Percentiles rank a stretch among this genome's conserved stretches.
These are phyloP conservation scores for Fremontodendron californicum DNA, from an alignment of 345 rosid species.

Conservation along the genomic window DNA sequence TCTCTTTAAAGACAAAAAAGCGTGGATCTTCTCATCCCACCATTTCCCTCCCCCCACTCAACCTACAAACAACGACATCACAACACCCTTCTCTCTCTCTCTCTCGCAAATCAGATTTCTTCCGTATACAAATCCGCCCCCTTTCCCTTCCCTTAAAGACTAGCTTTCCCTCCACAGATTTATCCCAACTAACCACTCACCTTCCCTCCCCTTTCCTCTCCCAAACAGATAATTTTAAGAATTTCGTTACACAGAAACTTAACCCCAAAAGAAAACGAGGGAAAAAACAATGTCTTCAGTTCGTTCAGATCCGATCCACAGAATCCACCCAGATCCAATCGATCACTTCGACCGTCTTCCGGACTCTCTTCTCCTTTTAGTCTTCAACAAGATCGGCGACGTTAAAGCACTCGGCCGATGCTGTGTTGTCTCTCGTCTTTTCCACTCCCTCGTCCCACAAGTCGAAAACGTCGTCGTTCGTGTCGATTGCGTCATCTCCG, in stretches of 20 bases:
- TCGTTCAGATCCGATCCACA: slow-evolving; percentile 53
- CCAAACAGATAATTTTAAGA: background rate
- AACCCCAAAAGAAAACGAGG: background rate
- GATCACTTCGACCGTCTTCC: slow-evolving; percentile 93
- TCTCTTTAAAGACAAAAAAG: slow-evolving; percentile 20
- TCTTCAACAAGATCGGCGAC: slow-evolving; percentile 85
- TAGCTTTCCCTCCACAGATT: no score
- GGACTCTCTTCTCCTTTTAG: slow-evolving; percentile 64
- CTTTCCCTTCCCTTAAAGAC: background rate
- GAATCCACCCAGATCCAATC: slow-evolving; percentile 49
- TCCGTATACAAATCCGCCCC: background rate
- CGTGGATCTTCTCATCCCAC: slow-evolving; percentile 40
- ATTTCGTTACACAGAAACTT: background rate
- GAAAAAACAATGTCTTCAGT: slow-evolving; percentile 15
- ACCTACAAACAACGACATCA: background rate
- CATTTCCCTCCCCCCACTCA: no score
- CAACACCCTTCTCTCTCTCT: background rate
- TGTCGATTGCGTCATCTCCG: slow-evolving; percentile 92
- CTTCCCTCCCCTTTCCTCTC: background rate
- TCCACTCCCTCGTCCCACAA: slow-evolving; percentile 68
- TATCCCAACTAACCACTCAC: background rate
- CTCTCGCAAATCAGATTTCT: no score
- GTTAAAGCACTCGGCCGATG: slow-evolving; percentile 93
- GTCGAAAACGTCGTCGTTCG: slow-evolving; percentile 86
- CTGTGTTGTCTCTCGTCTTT: slow-evolving; percentile 76